These are phyloP conservation scores for Zasmidium cellare DNA, from an alignment of 2,329 filamentous ascomycete species.

Conservation along the genomic window DNA sequence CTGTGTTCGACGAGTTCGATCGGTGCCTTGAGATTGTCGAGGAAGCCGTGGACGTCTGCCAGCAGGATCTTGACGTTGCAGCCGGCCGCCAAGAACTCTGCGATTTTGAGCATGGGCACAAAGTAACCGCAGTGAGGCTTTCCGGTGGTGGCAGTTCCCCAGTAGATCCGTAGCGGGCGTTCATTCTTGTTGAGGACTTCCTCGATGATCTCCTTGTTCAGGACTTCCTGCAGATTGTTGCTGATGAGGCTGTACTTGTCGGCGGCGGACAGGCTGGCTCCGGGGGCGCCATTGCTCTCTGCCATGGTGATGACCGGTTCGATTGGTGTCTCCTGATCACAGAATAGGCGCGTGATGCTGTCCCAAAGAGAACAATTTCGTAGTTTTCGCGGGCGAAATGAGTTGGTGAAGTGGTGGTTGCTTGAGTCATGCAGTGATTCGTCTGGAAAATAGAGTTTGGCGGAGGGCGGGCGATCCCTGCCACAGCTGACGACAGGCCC, in stretches of 20 bases:
- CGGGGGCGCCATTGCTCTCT: constrained; percentile 12
- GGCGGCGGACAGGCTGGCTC: constrained; percentile 34
- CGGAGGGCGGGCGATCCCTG: not conserved
- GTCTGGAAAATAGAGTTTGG: not conserved
- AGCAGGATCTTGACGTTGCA: constrained; percentile 61
- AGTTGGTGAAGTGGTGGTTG: not conserved
- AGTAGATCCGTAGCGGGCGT: constrained; percentile 76
- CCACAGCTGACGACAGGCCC: not conserved
- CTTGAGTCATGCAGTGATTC: not conserved
- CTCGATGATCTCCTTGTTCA: constrained; percentile 83
- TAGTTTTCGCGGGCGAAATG: not conserved
- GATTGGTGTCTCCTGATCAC: not conserved
- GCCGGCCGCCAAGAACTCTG: constrained; percentile 79
- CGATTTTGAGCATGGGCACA: constrained; percentile 84
- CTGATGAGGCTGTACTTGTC: constrained; percentile 75
- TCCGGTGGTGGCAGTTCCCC: constrained; percentile 85
- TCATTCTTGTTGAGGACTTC: constrained; percentile 68
- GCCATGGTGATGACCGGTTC: constrained; percentile 6
- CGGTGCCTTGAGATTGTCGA: constrained; percentile 61
- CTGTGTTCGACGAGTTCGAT: constrained; percentile 82
- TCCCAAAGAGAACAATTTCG: not conserved
- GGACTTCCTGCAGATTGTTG: constrained; percentile 72
- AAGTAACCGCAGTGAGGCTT: constrained; percentile 88
- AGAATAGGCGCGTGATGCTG: not conserved
- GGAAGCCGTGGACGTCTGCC: constrained; percentile 64